Evolutionary conservation across 371 early-diverging fungal species (phyloP).

Genomic region (Mortierella polycephala): DNA sequence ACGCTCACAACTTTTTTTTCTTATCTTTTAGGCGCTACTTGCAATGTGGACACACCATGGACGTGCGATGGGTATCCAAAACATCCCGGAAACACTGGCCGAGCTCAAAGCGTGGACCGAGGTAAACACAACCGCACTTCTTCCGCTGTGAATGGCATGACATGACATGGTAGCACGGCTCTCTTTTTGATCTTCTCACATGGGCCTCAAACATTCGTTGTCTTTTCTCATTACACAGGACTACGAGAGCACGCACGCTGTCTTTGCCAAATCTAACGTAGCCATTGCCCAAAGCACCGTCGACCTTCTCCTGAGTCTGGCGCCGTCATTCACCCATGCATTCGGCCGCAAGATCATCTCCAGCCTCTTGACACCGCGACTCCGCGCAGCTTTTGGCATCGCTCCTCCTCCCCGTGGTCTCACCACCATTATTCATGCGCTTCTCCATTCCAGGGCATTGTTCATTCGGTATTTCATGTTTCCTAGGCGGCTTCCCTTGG

Average conservation of each 20-base stretch:
- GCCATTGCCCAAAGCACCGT: conserved; percentile 50
- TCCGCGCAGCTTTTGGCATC: conserved; percentile 50
- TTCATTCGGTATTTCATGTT: conserved; percentile 54
- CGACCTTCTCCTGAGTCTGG: conserved; percentile 36
- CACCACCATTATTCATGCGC: conserved; percentile 8
- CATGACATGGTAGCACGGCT: background rate
- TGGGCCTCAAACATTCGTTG: too few species aligned
- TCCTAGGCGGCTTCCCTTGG: conserved; percentile 32
- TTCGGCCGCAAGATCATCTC: conserved; percentile 30
- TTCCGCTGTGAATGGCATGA: too few species aligned
- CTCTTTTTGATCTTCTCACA: background rate
- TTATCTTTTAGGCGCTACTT: conserved; percentile 15
- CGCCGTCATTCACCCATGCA: conserved; percentile 45
- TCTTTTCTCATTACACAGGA: conserved; percentile 12
- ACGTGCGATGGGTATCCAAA: conserved; percentile 60
- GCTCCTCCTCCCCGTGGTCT: conserved; percentile 34
- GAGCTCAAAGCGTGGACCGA: conserved; percentile 57
- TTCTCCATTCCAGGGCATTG: conserved; percentile 35
- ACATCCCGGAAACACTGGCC: conserved; percentile 61
- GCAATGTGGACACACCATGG: conserved; percentile 60
- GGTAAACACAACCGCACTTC: conserved; percentile 33
- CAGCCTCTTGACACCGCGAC: conserved; percentile 35
- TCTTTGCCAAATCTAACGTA: conserved; percentile 43
- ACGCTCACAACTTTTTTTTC: conserved; percentile 3
- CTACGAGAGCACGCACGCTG: conserved; percentile 35